Conservation (phyloP, 306 rosid genomes). For the Ormosia emarginata region DNA sequence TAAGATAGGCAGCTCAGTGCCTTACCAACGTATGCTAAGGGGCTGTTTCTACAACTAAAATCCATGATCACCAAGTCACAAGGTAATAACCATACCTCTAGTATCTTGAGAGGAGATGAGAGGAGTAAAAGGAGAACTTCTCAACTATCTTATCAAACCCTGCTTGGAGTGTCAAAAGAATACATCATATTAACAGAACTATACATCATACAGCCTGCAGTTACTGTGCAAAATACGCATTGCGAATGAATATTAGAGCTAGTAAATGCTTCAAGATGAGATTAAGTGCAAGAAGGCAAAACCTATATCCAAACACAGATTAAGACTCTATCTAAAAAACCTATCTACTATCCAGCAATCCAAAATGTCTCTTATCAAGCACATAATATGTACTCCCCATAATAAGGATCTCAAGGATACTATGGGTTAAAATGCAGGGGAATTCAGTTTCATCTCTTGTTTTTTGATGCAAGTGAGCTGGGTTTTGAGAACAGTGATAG, state of each 20-base stretch:
- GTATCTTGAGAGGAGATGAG: not conserved
- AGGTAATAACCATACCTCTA: not conserved
- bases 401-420: not conserved
- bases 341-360: slow-evolving; percentile 1
- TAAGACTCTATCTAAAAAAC: not conserved
- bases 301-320: not conserved
- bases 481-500: slow-evolving; percentile 36
- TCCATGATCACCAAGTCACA: slow-evolving; percentile 18
- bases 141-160: not conserved
- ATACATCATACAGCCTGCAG: slow-evolving; percentile 11
- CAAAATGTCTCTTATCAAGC: slow-evolving; percentile 3
- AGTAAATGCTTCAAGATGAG: not conserved
- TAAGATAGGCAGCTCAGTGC: not conserved
- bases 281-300: not conserved
- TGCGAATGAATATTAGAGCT: not conserved
- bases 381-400: not conserved
- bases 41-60: slow-evolving; percentile 4
- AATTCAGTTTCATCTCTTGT: slow-evolving; percentile 37
- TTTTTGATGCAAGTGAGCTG: slow-evolving; percentile 20
- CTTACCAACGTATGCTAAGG: not conserved
- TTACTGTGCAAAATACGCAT: slow-evolving; percentile 16
- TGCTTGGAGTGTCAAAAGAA: slow-evolving; percentile 8
- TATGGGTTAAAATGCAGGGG: slow-evolving; percentile 1
- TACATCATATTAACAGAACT: slow-evolving; percentile 12
- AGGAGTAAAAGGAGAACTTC: not conserved